Evolutionary conservation across 805 yeast genomes (phyloP).

Genomic region (Kodamaea restingae): DNA sequence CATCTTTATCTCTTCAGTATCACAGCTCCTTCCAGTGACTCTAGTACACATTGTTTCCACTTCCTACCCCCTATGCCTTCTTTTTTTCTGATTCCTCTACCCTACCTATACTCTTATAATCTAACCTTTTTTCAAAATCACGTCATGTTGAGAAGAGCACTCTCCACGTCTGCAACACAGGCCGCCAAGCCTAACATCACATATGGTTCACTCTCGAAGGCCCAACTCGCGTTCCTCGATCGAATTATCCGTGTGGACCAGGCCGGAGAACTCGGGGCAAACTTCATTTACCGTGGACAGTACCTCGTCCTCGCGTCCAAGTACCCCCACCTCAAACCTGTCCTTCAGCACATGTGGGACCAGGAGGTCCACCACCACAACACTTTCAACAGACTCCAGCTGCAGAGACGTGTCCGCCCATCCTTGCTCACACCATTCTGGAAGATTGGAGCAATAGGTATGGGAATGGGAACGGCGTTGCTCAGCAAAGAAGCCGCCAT

Average conservation of each 20-base stretch:
- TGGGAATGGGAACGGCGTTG: slow-evolving; percentile 85
- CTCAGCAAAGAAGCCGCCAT: slow-evolving; percentile 94
- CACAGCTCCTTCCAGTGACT: too few species aligned
- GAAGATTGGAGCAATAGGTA: slow-evolving; percentile 83
- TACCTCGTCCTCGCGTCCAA: slow-evolving; percentile 66
- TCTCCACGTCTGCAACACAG: not conserved
- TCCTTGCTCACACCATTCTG: slow-evolving; percentile 88
- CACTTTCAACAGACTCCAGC: slow-evolving; percentile 77
- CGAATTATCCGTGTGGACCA: slow-evolving; percentile 88
- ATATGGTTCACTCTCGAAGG: slow-evolving; percentile 40
- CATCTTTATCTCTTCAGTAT: too few species aligned
- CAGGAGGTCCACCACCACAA: slow-evolving; percentile 90
- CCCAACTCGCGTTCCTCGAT: slow-evolving; percentile 69
- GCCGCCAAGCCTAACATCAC: not conserved
- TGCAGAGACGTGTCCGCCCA: slow-evolving; percentile 79
- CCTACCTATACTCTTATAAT: too few species aligned
- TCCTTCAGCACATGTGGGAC: slow-evolving; percentile 95
- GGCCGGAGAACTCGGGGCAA: slow-evolving; percentile 97
- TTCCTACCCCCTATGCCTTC: too few species aligned
- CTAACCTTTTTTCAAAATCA: too few species aligned
- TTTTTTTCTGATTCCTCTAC: too few species aligned
- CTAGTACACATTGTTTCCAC: too few species aligned
- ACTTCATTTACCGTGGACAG: slow-evolving; percentile 90
- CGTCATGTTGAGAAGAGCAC: not conserved
- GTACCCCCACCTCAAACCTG: slow-evolving; percentile 71